These are phyloP conservation scores for Zostera marina DNA, from an alignment of 116 monocot genomes.

Conservation along the genomic window DNA sequence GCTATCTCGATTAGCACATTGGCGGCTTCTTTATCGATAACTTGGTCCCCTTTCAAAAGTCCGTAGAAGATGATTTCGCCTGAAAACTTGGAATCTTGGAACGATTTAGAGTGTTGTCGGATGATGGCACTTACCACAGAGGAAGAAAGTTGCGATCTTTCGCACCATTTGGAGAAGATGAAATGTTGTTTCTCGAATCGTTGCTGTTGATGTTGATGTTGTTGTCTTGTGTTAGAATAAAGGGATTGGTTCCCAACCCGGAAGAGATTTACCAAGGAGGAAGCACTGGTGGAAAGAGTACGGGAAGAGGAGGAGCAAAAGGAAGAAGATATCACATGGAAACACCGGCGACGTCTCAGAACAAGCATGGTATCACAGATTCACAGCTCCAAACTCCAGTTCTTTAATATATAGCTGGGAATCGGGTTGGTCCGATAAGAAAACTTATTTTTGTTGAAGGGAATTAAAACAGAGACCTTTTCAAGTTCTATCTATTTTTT, in stretches of 20 bases:
- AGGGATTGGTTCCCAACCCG: neutral
- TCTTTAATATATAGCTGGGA: no score
- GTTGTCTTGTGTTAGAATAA: neutral
- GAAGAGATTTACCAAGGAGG: neutral
- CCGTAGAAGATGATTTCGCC: neutral
- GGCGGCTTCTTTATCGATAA: neutral
- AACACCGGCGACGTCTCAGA: neutral
- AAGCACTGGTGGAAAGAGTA: neutral
- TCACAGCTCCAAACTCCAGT: no score
- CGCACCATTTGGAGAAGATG: neutral
- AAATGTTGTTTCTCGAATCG: neutral
- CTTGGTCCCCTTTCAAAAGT: neutral
- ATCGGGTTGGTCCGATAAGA: no score
- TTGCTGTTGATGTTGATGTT: neutral
- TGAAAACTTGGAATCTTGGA: neutral
- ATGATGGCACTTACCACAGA: neutral
- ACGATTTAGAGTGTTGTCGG: neutral
- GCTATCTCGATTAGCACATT: constrained; percentile 2
- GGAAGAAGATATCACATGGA: no score
- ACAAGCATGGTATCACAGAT: no score
- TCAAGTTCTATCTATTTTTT: no score
- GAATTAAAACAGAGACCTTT: no score
- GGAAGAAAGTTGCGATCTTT: neutral
- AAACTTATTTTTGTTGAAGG: no score
- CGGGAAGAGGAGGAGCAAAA: neutral